These are phyloP conservation scores for Phytophthora podocarpi DNA, from an alignment of 352 stramenopile genomes.

Conservation along the genomic window DNA sequence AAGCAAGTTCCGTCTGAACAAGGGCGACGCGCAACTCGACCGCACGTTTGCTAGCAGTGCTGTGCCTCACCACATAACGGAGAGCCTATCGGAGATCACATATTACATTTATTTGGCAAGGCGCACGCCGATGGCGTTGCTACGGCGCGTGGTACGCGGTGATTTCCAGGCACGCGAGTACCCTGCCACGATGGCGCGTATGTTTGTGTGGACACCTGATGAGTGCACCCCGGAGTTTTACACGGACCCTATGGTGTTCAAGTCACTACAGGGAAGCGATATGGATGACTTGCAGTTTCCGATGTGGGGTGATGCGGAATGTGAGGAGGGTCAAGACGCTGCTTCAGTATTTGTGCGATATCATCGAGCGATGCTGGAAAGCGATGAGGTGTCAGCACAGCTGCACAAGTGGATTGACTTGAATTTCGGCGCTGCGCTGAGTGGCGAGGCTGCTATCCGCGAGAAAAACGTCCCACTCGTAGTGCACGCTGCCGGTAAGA, in stretches of 20 bases:
- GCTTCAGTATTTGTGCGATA: conserved; percentile 81
- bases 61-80: conserved; percentile 93
- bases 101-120: conserved; percentile 96
- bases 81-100: conserved; percentile 95
- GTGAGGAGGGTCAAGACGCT: conserved; percentile 15
- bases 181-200: conserved; percentile 83
- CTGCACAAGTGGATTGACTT: conserved; percentile 97
- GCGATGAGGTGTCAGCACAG: conserved; percentile 76
- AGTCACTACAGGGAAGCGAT: conserved; percentile 69
- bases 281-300: conserved; percentile 83
- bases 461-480: conserved; percentile 93
- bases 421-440: conserved; percentile 93
- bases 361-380: conserved; percentile 94
- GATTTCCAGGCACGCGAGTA: conserved; percentile 96
- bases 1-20: conserved; percentile 95
- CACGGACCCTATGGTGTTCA: conserved; percentile 86
- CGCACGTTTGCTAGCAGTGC: conserved; percentile 88
- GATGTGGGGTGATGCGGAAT: conserved; percentile 61
- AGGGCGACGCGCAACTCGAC: conserved; percentile 94
- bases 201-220: conserved; percentile 96
- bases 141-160: conserved; percentile 87
- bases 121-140: conserved; percentile 84
- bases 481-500: conserved; percentile 54
- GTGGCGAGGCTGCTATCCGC: conserved; percentile 73
- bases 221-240: conserved; percentile 97